These are phyloP conservation scores for Ascochyta koolunga DNA, from an alignment of 2,329 filamentous ascomycete species.

Conservation along the genomic window DNA sequence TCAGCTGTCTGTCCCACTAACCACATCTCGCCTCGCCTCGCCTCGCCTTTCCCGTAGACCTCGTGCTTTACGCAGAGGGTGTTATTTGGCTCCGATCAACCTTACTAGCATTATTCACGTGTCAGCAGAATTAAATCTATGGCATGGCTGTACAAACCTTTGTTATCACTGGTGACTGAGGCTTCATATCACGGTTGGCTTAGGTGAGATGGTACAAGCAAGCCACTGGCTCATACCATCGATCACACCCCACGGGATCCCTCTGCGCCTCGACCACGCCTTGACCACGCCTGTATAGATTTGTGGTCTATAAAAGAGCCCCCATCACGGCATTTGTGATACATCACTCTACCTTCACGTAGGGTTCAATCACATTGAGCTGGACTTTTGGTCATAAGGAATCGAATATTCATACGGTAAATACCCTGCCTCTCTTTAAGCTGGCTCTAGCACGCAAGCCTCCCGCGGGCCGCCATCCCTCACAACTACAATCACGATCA, in stretches of 20 bases:
- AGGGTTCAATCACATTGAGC: neutral
- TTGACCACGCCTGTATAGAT: conserved; percentile 5
- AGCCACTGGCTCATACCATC: conserved; percentile 5
- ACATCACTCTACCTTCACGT: neutral
- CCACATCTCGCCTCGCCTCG: neutral
- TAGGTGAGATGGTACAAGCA: conserved; percentile 14
- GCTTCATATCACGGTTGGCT: neutral
- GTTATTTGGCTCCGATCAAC: neutral
- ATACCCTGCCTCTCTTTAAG: too few species aligned
- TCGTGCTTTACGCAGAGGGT: neutral
- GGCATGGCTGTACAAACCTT: neutral
- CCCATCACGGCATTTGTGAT: neutral
- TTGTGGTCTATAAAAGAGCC: neutral
- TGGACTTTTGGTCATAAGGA: neutral
- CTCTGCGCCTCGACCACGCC: neutral
- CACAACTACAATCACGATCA: too few species aligned
- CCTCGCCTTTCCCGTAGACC: neutral
- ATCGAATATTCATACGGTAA: too few species aligned
- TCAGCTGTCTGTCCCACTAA: conserved; percentile 1
- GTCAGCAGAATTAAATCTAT: neutral
- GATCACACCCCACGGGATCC: neutral
- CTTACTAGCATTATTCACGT: neutral
- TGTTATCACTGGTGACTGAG: neutral
- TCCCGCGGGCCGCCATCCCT: too few species aligned
- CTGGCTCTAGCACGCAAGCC: too few species aligned